Evolutionary conservation across 306 rosid species (phyloP).

Genomic region (Castanea mollissima): DNA sequence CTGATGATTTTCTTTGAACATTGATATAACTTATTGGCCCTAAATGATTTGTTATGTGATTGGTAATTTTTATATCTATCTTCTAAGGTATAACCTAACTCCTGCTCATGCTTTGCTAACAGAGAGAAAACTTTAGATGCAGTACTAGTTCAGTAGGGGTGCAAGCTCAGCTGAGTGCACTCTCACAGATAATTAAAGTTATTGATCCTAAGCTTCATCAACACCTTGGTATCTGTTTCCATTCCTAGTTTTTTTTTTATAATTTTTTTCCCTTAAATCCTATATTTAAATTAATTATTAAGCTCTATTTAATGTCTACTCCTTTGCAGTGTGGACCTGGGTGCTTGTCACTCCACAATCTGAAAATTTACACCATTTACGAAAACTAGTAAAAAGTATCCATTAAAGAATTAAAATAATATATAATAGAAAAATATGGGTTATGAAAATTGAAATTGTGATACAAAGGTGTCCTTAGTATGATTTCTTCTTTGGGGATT

Average conservation of each 20-base stretch:
- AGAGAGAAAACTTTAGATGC: slow-evolving; percentile 90
- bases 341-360: background rate
- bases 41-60: background rate
- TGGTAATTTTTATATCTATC: slow-evolving; percentile 13
- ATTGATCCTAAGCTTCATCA: slow-evolving; percentile 94
- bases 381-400: background rate
- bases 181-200: slow-evolving; percentile 84
- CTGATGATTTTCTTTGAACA: slow-evolving; percentile 3
- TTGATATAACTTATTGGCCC: background rate
- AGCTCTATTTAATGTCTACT: background rate
- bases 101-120: slow-evolving; percentile 34
- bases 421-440: background rate
- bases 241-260: background rate
- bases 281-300: background rate
- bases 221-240: slow-evolving; percentile 70
- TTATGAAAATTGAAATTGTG: background rate
- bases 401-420: background rate
- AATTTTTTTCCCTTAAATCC: background rate
- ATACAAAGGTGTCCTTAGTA: background rate
- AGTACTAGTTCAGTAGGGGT: slow-evolving; percentile 78
- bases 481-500: background rate
- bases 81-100: slow-evolving; percentile 27
- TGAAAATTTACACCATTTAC: background rate
- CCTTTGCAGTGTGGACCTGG: background rate
- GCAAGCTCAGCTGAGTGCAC: slow-evolving; percentile 85